Percentiles rank a stretch among this genome's conserved stretches.
Conservation (phyloP, 1,139 yeast species). For the Magnusiomyces suaveolens region DNA sequence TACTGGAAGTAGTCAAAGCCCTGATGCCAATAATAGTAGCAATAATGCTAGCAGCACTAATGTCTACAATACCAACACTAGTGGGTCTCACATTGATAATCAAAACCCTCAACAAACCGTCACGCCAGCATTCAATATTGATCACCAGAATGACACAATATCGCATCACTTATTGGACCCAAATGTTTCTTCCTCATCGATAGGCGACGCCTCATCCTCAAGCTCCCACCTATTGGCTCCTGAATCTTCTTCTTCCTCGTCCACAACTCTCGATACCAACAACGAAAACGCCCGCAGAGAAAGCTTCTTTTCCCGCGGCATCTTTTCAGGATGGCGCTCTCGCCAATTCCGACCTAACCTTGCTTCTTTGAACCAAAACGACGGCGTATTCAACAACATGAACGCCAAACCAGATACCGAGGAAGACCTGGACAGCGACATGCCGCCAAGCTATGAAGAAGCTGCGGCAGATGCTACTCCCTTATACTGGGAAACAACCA, state of each 20-base stretch:
- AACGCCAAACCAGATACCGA: conserved; percentile 56
- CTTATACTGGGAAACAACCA: conserved; percentile 91
- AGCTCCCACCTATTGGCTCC: not conserved
- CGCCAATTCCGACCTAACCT: conserved; percentile 12
- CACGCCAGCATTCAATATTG: no score
- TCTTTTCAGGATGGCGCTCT: conserved; percentile 10
- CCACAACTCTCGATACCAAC: conserved; percentile 11
- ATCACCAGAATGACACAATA: conserved; percentile 3
- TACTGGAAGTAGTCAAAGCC: no score
- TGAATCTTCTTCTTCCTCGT: not conserved
- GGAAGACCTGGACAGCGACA: conserved; percentile 37
- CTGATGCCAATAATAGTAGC: not conserved
- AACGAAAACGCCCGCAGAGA: conserved; percentile 4
- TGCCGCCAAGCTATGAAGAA: conserved; percentile 88
- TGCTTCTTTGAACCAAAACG: conserved; percentile 44
- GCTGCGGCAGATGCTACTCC: conserved; percentile 94
- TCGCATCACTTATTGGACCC: not conserved
- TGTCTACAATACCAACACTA: no score
- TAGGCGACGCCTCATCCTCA: not conserved
- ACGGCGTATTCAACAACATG: conserved; percentile 88
- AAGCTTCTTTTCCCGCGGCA: conserved; percentile 8
- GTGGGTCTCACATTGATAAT: no score
- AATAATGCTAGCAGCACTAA: not conserved
- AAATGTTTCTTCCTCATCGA: not conserved
- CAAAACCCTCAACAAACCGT: not conserved